Percentiles rank a stretch among this genome's conserved stretches.
Evolutionary conservation across 345 rosid species (phyloP).

Genomic region (Salix koriyanagi): DNA sequence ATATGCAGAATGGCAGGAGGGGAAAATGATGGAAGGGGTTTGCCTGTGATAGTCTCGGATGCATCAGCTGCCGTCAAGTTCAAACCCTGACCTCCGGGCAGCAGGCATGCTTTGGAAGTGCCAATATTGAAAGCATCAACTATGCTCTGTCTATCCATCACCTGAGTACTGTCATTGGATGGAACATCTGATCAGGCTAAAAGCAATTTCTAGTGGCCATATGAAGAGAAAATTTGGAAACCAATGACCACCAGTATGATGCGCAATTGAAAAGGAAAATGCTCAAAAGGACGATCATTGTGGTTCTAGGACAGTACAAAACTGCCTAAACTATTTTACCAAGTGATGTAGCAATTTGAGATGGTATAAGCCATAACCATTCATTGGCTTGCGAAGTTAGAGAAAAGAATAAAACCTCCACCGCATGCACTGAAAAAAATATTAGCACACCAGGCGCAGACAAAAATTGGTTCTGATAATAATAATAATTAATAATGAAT

Average conservation of each 20-base stretch:
- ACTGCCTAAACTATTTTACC: background rate
- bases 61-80: slow-evolving; percentile 93
- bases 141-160: slow-evolving; percentile 79
- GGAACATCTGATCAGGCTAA: background rate
- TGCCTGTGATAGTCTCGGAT: too few species aligned
- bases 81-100: slow-evolving; percentile 97
- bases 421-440: background rate
- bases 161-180: slow-evolving; percentile 61
- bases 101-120: slow-evolving; percentile 72
- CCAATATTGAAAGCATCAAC: slow-evolving; percentile 83
- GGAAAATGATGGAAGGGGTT: background rate
- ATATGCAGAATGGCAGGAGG: background rate
- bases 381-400: background rate
- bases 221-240: background rate
- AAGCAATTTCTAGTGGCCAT: background rate
- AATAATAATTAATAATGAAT: background rate
- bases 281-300: background rate
- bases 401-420: background rate
- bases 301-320: background rate
- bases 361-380: background rate
- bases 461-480: background rate
- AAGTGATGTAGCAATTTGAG: background rate
- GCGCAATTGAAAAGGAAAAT: background rate
- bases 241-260: background rate
- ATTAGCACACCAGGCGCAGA: background rate